phyloP scores from a whole-genome alignment of 2,329 filamentous ascomycete genomes.

The Torrubiella hemipterigena region DNA sequence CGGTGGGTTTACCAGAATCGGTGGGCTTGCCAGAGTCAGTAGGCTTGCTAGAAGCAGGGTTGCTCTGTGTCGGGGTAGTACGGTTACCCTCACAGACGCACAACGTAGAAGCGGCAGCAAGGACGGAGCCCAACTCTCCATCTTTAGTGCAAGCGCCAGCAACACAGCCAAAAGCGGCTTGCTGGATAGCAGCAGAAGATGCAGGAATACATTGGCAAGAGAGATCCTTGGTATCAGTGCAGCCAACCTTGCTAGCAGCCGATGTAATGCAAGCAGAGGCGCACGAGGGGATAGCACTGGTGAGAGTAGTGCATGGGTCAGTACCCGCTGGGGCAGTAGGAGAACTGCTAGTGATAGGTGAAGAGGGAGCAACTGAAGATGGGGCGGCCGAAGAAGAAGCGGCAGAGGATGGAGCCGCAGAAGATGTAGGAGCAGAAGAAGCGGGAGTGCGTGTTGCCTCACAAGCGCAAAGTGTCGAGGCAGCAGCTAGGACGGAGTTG shows the following conservation, averaged over 20 bases:
- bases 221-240: conserved; percentile 12
- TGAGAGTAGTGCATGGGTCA: not conserved
- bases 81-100: too few relatives aligned
- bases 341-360: not conserved
- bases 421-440: not conserved
- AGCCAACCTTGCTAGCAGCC: conserved; percentile 11
- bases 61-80: too few relatives aligned
- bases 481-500: conserved; percentile 11
- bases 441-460: conserved; percentile 1
- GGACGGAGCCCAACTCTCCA: conserved; percentile 9
- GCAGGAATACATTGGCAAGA: conserved; percentile 12
- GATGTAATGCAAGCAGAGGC: conserved; percentile 11
- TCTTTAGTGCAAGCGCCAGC: conserved; percentile 10
- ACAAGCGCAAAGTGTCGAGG: conserved; percentile 7
- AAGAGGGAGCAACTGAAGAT: not conserved
- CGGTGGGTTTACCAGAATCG: not conserved
- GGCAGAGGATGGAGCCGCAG: not conserved
- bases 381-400: not conserved
- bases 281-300: conserved; percentile 10
- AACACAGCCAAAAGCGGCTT: conserved; percentile 14
- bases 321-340: not conserved
- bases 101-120: conserved; percentile 13
- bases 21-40: not conserved
- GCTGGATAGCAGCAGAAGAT: conserved; percentile 11
- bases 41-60: too few relatives aligned